Conservation (phyloP, 73 alveolate genomes). For the Breviolum minutum region DNA sequence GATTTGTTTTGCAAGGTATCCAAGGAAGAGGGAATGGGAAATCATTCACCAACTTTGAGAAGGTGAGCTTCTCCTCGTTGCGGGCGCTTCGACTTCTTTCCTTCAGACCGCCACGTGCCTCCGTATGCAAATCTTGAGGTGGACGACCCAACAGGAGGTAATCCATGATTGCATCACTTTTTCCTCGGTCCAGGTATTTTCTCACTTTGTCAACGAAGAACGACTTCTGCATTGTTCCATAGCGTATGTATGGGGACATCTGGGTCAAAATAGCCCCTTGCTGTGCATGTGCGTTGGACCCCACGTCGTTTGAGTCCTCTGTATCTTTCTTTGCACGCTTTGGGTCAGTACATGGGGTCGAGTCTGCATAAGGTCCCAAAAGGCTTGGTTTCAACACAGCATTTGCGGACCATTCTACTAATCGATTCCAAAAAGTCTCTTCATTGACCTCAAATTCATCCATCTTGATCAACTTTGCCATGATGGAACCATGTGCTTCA, state of each 20-base stretch:
- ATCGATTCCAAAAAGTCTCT: neutral
- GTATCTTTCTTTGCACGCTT: neutral
- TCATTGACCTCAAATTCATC: slow-evolving; percentile 29
- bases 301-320: neutral
- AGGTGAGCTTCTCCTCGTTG: neutral
- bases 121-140: neutral
- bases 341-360: neutral
- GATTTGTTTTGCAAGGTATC: too few relatives aligned
- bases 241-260: slow-evolving; percentile 29
- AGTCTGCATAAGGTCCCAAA: slow-evolving; percentile 42
- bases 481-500: slow-evolving; percentile 3
- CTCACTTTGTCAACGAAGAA: slow-evolving; percentile 13
- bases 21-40: too few relatives aligned
- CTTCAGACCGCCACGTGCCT: neutral
- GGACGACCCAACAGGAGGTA: neutral
- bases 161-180: slow-evolving; percentile 8
- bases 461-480: neutral
- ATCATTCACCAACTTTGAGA: neutral
- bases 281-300: neutral
- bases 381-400: slow-evolving; percentile 16
- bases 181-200: neutral
- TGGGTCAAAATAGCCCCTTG: neutral
- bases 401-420: slow-evolving; percentile 27
- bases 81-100: neutral
- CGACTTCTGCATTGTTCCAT: neutral